phyloP scores from a whole-genome alignment of 495 filamentous ascomycete species.

The Thozetella sp. region DNA sequence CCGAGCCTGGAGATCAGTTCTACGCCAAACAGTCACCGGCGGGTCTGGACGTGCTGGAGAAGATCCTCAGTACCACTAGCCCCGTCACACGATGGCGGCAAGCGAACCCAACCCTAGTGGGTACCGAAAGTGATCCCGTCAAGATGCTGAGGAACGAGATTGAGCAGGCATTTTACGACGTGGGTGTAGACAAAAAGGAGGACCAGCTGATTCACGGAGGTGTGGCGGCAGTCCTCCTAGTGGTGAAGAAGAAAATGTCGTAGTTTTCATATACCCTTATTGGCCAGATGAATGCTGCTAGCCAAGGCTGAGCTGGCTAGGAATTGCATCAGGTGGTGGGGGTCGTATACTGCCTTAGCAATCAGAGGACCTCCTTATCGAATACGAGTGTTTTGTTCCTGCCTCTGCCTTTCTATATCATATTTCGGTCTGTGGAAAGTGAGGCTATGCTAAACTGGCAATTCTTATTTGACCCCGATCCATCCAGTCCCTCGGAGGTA shows the following conservation, averaged over 20 bases:
- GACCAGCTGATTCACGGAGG: constrained; percentile 4
- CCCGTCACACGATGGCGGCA: constrained; percentile 50
- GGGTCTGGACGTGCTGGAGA: constrained; percentile 23
- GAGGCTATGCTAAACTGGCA: too few species aligned
- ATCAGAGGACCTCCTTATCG: too few species aligned
- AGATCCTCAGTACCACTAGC: constrained; percentile 37
- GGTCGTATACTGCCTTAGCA: too few species aligned
- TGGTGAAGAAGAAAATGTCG: constrained; percentile 16
- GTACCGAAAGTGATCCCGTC: constrained; percentile 20
- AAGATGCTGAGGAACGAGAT: constrained; percentile 12
- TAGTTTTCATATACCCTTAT: too few species aligned
- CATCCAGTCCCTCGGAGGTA: too few species aligned
- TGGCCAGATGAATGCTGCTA: too few species aligned
- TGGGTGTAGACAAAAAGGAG: constrained; percentile 10
- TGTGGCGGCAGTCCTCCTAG: constrained; percentile 5
- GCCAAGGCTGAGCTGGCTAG: too few species aligned
- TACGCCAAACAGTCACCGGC: constrained; percentile 19
- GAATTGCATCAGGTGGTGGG: too few species aligned
- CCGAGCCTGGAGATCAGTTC: constrained; percentile 4
- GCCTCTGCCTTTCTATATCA: too few species aligned
- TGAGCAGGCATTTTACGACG: constrained; percentile 9
- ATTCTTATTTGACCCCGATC: too few species aligned
- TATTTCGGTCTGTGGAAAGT: too few species aligned
- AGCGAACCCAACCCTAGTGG: constrained; percentile 32
- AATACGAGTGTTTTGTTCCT: too few species aligned